Evolutionary conservation across 225 moss, liverwort and hornwort species (phyloP).

Genomic region (Sphagnum contortum): DNA sequence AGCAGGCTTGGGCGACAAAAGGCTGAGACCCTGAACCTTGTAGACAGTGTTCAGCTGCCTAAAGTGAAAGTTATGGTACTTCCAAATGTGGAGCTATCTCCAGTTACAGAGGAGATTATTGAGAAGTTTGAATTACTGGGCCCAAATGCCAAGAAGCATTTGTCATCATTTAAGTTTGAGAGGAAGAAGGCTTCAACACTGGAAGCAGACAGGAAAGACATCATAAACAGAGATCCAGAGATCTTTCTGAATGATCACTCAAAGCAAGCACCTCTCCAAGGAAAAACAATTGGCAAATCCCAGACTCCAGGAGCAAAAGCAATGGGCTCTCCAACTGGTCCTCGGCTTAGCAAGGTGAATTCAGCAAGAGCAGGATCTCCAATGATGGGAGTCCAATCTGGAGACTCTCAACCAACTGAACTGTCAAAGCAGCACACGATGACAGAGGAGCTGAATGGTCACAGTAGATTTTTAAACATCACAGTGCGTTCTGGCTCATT

Average conservation of each 20-base stretch:
- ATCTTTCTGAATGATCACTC: not conserved
- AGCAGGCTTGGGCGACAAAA: too few relatives aligned
- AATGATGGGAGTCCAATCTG: conserved; percentile 1
- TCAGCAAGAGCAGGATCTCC: conserved; percentile 27
- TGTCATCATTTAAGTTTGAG: conserved; percentile 45
- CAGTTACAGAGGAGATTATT: conserved; percentile 39
- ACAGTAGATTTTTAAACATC: conserved; percentile 8
- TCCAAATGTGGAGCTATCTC: not conserved
- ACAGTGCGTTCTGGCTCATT: conserved; percentile 12
- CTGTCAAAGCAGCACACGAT: not conserved
- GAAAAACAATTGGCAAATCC: conserved; percentile 5
- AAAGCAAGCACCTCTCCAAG: not conserved
- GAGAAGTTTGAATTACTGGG: conserved; percentile 30
- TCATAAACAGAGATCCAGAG: conserved; percentile 4
- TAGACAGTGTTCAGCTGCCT: too few relatives aligned
- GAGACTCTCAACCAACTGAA: not conserved
- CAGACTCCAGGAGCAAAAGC: not conserved
- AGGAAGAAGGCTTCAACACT: conserved; percentile 12
- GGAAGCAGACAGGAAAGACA: conserved; percentile 17
- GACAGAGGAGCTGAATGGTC: conserved; percentile 31
- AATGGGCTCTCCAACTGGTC: not conserved
- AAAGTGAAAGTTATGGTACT: not conserved
- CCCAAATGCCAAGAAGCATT: conserved; percentile 30
- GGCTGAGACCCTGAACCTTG: too few relatives aligned
- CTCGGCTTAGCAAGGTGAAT: conserved; percentile 21